Base-by-base conservation (phyloP, 2,329 filamentous ascomycete genomes). In the Fusarium nanum region DNA sequence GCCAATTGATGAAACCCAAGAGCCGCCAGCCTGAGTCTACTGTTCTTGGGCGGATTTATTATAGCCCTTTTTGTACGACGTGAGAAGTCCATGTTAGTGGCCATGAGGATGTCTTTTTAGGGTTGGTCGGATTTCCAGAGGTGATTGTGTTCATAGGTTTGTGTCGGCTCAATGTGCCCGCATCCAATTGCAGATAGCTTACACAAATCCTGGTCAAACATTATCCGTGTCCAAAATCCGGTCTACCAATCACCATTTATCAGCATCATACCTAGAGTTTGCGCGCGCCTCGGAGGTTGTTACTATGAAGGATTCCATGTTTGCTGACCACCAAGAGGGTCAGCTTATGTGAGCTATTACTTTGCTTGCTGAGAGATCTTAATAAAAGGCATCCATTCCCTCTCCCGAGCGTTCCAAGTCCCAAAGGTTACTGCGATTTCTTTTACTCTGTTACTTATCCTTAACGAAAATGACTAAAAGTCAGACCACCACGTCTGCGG, bases 281-380 rank as follows among this genome's bases (percentile, higher is more conserved):
- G 34, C 34, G 34, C 18, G 34, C 34, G 34, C 18, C 3, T 37
- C 18, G 18, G 18, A n/a, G 34, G 10, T 37, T 3, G 34, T 7
- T 18, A 6, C 8, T 18, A 3, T 44, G 11, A 7, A 42, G 27
- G n/a, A 50, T 25, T 13, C 7, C 16, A 32, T 4, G 14, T 13
- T 28, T 4, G 37, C 44, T 60, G 55, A 60, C 55, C 44, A 44
- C 55, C 58, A 14, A 6, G 18, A 37, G 16, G 3, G 2, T 28
- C 22, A 50, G 58, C 58, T 61, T 52, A 61, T 59, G 55, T 61
- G 55, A 50, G 58, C 44, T 11, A 6, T 28, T 28, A 20, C 4
- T 37, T n/a, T 10, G 1, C 6, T 7, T 4, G 34, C 18, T 5
- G 18, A n/a, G 6, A 12, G 2, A n/a, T 37, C 34, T 11, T 10